Evolutionary conservation across 306 rosid species (phyloP).

Genomic region (Citrullus colocynthis): DNA sequence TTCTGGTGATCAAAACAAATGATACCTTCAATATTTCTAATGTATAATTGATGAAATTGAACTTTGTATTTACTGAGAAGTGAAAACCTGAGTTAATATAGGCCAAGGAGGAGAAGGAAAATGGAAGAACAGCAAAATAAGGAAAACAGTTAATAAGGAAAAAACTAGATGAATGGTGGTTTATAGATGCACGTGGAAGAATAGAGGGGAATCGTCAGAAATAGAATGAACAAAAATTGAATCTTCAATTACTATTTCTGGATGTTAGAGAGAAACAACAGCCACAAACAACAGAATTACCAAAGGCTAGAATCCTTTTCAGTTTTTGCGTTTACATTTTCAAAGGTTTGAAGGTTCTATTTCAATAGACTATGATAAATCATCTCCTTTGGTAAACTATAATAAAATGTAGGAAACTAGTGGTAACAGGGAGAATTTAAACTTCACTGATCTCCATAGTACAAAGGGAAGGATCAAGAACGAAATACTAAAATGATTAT

Average conservation of each 20-base stretch:
- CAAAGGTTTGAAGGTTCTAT: neutral
- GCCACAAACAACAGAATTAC: neutral
- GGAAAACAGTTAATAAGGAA: neutral
- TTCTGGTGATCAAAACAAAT: neutral
- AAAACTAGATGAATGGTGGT: neutral
- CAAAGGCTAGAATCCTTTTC: neutral
- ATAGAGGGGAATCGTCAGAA: neutral
- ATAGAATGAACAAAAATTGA: neutral
- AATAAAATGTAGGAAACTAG: neutral
- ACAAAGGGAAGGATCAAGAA: neutral
- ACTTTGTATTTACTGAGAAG: no score
- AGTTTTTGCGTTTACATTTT: neutral
- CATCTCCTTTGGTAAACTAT: neutral
- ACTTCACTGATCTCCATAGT: neutral
- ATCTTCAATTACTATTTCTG: neutral
- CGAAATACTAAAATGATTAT: neutral
- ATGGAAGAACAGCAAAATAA: neutral
- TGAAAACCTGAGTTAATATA: neutral
- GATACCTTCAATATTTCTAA: neutral
- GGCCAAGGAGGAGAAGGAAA: neutral
- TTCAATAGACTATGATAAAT: neutral
- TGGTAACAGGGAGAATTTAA: neutral
- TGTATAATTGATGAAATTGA: neutral
- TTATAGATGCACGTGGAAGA: neutral
- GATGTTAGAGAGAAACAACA: neutral